A percentile compares a stretch with the other conserved stretches of the same genome.
phyloP scores from a whole-genome alignment of 345 rosid genomes.

The Passiflora organensis region DNA sequence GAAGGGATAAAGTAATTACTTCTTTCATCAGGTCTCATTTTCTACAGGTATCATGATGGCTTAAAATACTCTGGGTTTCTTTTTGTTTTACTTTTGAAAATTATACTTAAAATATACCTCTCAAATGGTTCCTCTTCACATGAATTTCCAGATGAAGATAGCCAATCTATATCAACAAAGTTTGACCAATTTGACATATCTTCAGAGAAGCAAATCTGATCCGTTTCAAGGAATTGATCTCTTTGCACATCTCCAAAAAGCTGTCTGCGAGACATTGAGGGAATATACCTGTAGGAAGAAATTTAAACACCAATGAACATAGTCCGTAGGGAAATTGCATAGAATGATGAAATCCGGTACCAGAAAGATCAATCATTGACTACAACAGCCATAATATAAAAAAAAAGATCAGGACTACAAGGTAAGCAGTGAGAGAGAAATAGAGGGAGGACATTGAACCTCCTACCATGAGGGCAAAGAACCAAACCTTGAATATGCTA shows the following conservation, averaged over 20 bases:
- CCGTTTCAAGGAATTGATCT: slow-evolving; percentile 43
- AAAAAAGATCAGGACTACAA: not conserved
- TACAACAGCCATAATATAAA: slow-evolving; percentile 1
- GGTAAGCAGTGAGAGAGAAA: not conserved
- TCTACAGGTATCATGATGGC: not conserved
- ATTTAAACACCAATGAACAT: slow-evolving; percentile 12
- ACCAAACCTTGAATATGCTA: slow-evolving; percentile 66
- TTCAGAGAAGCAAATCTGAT: slow-evolving; percentile 53
- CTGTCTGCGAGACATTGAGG: slow-evolving; percentile 66
- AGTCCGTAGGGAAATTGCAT: slow-evolving; percentile 3
- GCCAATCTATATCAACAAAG: slow-evolving; percentile 89
- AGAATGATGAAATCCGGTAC: not conserved
- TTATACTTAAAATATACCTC: slow-evolving; percentile 56
- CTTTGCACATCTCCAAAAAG: slow-evolving; percentile 69
- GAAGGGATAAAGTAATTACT: not conserved
- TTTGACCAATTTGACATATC: slow-evolving; percentile 70
- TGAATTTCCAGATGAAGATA: slow-evolving; percentile 87
- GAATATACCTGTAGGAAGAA: slow-evolving; percentile 53
- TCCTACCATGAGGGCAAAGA: not conserved
- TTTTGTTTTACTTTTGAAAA: no score
- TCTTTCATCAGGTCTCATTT: not conserved
- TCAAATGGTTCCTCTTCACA: slow-evolving; percentile 77
- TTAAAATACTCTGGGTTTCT: no score
- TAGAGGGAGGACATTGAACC: not conserved
- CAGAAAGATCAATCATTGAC: slow-evolving; percentile 3